Base-by-base conservation (phyloP, 148 eudicot genomes). In the Vaccinium macrocarpon region DNA sequence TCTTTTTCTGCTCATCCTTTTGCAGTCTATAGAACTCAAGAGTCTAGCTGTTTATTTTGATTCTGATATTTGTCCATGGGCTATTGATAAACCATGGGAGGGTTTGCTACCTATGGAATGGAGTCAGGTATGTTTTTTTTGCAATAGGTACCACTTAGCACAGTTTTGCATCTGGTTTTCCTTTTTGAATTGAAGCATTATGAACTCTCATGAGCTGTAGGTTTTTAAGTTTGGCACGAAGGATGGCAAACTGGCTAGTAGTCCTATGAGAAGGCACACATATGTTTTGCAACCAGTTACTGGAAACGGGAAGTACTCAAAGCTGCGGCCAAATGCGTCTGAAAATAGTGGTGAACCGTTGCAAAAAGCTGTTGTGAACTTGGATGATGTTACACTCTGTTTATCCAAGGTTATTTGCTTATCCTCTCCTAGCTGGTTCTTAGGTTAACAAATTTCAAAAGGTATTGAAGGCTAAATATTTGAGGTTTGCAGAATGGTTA, bases 371-470 rank as follows among this genome's bases (percentile, higher is more conserved):
- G 85, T 83, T 38, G 95, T 95, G 38, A 89, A 91, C 88, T 90
- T 97, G 90, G 99, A 97, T 87, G 99, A 94, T 86, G 98, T 95
- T 87, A 97, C 98, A 18, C 91, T 97, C 35, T 92, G 94, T 86
- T 88, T 97, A 86, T 88, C 99, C 13, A 97, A 97, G 96, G 98
- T 95, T 85, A 83, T 83, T 50, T 77, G 85, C 76, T 59, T 88
- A 72, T 32, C 57, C 68, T 74, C 32, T 71, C 21, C 55, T 2
- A 73, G 76, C 55, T 27, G 25, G 64, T 80, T 81, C 19, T 42
- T 46, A 11, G 66, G 51, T 18, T 53, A 62, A 53, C 11, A 35
- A 8, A 80, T 35, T 72, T 56, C 57, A 57, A 46, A 52, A 73
- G 50, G 16, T 57, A 50, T 57, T 53, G 79, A 53, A 71, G 59